Conservation (phyloP, 2,329 filamentous ascomycete genomes). For the Fusarium xyrophilum region DNA sequence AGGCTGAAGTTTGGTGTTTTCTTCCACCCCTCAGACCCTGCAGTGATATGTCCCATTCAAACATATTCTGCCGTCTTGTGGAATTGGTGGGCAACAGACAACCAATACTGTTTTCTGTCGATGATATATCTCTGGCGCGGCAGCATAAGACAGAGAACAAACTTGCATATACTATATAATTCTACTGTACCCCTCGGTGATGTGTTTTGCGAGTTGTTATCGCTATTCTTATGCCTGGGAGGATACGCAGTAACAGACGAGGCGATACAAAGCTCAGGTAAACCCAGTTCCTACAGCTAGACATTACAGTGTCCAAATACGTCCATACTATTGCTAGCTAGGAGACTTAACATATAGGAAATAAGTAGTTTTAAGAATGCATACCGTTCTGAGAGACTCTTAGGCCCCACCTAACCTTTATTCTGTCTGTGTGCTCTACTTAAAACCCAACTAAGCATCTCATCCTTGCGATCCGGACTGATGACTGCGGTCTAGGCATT, state of each 20-base stretch:
- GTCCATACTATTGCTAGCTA: neutral
- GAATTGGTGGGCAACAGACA: neutral
- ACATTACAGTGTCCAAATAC: neutral
- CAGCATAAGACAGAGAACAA: neutral
- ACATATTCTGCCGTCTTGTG: neutral
- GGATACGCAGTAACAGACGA: neutral
- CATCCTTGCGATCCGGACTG: neutral
- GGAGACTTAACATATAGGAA: neutral
- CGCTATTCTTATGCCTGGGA: neutral
- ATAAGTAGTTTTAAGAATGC: neutral
- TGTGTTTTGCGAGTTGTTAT: neutral
- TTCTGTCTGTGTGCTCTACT: neutral
- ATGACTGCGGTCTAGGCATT: neutral
- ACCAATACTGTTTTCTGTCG: neutral
- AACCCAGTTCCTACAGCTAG: neutral
- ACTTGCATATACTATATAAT: neutral
- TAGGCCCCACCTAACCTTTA: too few species aligned
- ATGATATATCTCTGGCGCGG: too few species aligned
- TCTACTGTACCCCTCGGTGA: neutral
- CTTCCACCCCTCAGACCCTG: neutral
- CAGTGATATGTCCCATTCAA: neutral
- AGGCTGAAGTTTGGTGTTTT: neutral
- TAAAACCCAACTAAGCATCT: neutral
- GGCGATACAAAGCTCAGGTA: neutral
- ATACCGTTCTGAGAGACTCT: neutral